Evolutionary conservation across 2,329 filamentous ascomycete genomes (phyloP).

Genomic region (Scortechinia acanthostroma): DNA sequence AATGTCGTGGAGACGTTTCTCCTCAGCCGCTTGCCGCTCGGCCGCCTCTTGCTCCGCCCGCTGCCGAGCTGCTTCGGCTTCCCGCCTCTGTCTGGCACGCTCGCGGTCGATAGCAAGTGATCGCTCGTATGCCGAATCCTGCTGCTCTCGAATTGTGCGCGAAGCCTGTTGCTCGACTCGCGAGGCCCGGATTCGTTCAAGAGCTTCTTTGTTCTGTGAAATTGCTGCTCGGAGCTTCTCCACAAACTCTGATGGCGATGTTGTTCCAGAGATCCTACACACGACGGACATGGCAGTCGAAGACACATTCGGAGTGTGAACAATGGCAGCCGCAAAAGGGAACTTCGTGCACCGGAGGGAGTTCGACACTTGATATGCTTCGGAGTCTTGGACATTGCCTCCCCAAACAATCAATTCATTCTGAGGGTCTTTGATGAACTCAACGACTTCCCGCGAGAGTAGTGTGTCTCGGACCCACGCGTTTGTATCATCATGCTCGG

Average conservation of each 20-base stretch:
- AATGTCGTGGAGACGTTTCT: constrained; percentile 4
- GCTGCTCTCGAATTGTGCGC: constrained; percentile 50
- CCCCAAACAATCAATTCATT: constrained; percentile 60
- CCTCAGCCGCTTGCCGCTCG: constrained; percentile 24
- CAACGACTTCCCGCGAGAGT: constrained; percentile 43
- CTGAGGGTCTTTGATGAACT: constrained; percentile 40
- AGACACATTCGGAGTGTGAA: constrained; percentile 54
- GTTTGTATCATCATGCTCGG: constrained; percentile 59
- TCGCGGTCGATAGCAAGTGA: constrained; percentile 61
- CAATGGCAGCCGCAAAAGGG: constrained; percentile 54
- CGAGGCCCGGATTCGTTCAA: constrained; percentile 42
- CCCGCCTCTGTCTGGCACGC: constrained; percentile 46
- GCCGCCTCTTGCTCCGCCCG: constrained; percentile 40
- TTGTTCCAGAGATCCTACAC: constrained; percentile 46
- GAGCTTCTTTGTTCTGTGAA: constrained; percentile 40
- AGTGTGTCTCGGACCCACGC: constrained; percentile 55
- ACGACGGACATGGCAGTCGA: constrained; percentile 50
- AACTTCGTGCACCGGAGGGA: constrained; percentile 60
- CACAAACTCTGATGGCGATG: constrained; percentile 42
- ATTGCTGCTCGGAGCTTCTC: constrained; percentile 48
- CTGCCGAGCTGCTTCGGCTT: constrained; percentile 49
- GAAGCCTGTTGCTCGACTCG: constrained; percentile 54
- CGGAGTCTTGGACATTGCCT: constrained; percentile 58
- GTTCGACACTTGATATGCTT: constrained; percentile 59
- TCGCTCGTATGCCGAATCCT: constrained; percentile 61